These are phyloP conservation scores for Colletotrichum lindemuthianum DNA, from an alignment of 2,329 filamentous ascomycete species.

Conservation along the genomic window DNA sequence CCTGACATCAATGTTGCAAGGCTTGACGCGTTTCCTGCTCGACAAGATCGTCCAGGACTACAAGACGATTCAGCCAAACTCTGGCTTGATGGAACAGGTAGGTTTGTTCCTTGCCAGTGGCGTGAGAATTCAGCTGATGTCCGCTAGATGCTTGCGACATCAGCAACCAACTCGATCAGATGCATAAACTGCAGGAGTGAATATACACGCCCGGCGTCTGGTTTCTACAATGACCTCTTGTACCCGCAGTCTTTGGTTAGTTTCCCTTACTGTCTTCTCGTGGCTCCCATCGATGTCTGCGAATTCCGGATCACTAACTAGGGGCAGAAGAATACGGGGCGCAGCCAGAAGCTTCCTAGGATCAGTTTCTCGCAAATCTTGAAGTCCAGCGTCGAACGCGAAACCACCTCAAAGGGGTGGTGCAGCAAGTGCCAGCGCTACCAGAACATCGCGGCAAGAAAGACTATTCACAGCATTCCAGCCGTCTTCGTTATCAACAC, in stretches of 20 bases:
- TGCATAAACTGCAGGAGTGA: conserved; percentile 91
- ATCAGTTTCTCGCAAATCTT: conserved; percentile 87
- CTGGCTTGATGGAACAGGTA: conserved; percentile 76
- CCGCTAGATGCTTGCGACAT: conserved; percentile 69
- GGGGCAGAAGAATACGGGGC: conserved; percentile 55
- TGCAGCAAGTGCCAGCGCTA: conserved; percentile 92
- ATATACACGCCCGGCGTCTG: conserved; percentile 80
- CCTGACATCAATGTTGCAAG: conserved; percentile 85
- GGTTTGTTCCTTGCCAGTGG: conserved; percentile 1
- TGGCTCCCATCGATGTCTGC: too few species aligned
- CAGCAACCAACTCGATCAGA: conserved; percentile 77
- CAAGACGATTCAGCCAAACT: conserved; percentile 70
- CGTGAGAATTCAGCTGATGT: conserved; percentile 38
- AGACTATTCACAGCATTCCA: conserved; percentile 84
- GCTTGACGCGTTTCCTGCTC: conserved; percentile 85
- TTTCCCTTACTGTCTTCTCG: not conserved
- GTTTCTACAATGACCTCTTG: conserved; percentile 85
- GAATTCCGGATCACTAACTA: conserved; percentile 36
- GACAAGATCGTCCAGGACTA: conserved; percentile 84
- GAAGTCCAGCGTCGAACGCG: conserved; percentile 91
- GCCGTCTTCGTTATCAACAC: conserved; percentile 91
- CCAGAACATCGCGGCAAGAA: conserved; percentile 85
- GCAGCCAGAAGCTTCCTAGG: conserved; percentile 62
- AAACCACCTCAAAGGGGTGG: conserved; percentile 91
- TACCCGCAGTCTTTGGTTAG: conserved; percentile 61